phyloP scores from a whole-genome alignment of 2,329 filamentous ascomycete species.

The Cladosporium oxysporum region DNA sequence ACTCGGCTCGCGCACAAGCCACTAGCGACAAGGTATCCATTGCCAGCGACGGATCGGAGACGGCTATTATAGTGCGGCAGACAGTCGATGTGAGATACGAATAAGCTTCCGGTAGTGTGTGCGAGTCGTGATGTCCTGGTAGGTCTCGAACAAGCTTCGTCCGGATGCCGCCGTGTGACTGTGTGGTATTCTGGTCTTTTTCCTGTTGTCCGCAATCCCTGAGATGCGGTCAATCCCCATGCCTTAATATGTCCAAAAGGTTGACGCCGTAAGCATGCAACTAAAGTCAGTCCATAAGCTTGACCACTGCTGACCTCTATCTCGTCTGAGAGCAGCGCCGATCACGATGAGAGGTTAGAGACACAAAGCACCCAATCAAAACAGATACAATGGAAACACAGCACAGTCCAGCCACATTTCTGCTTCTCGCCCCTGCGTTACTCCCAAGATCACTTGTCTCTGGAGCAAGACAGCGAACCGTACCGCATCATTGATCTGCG shows the following conservation, averaged over 20 bases:
- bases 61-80: conserved; percentile 12
- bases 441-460: background rate
- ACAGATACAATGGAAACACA: background rate
- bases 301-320: background rate
- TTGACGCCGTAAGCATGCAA: background rate
- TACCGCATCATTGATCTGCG: background rate
- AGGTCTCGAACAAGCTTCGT: no score
- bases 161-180: background rate
- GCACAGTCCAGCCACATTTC: background rate
- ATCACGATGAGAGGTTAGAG: background rate
- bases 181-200: background rate
- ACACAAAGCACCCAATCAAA: background rate
- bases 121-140: background rate
- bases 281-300: background rate
- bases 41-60: conserved; percentile 8
- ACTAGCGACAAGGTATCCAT: background rate
- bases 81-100: conserved; percentile 11
- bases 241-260: background rate
- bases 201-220: background rate
- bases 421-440: background rate
- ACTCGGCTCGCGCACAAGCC: background rate
- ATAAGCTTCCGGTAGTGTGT: background rate
- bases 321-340: background rate
- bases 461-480: no score
- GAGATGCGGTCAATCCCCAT: background rate